phyloP scores from a whole-genome alignment of 495 filamentous ascomycete species.

The Hamigera avellanea region DNA sequence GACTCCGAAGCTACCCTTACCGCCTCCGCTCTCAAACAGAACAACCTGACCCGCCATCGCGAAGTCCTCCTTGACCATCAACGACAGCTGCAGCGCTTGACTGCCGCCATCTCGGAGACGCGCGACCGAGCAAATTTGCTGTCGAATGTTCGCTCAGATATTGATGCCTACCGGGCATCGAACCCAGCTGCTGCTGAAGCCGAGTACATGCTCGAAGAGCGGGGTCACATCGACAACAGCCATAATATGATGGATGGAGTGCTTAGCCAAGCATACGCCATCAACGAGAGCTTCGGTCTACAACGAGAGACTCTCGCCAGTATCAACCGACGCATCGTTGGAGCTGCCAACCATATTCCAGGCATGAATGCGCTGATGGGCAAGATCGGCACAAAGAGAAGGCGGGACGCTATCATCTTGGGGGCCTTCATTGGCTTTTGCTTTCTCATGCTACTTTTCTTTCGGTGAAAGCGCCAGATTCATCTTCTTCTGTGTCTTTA shows the following conservation, averaged over 20 bases:
- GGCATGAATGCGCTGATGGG: conserved; percentile 89
- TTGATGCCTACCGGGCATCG: conserved; percentile 70
- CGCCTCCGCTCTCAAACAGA: conserved; percentile 85
- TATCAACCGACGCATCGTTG: conserved; percentile 80
- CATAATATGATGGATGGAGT: conserved; percentile 83
- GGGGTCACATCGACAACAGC: conserved; percentile 70
- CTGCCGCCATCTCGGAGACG: conserved; percentile 51
- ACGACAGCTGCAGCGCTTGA: conserved; percentile 66
- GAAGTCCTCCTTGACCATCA: conserved; percentile 82
- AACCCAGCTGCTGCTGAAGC: conserved; percentile 76
- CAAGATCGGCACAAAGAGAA: conserved; percentile 89
- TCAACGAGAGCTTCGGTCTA: conserved; percentile 79
- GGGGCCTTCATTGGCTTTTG: conserved; percentile 84
- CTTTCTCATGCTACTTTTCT: conserved; percentile 75
- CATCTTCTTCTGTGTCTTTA: conserved; percentile 1
- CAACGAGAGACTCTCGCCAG: conserved; percentile 78
- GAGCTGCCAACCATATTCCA: conserved; percentile 79
- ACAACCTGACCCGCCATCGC: conserved; percentile 84
- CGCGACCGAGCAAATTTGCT: conserved; percentile 88
- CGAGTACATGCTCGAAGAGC: conserved; percentile 95
- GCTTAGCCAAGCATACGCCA: conserved; percentile 91
- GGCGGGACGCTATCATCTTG: conserved; percentile 89
- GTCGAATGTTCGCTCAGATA: conserved; percentile 80
- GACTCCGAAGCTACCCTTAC: conserved; percentile 87
- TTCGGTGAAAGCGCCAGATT: conserved; percentile 39